Conservation (phyloP, 257 asterid genomes). For the Rhazya stricta region DNA sequence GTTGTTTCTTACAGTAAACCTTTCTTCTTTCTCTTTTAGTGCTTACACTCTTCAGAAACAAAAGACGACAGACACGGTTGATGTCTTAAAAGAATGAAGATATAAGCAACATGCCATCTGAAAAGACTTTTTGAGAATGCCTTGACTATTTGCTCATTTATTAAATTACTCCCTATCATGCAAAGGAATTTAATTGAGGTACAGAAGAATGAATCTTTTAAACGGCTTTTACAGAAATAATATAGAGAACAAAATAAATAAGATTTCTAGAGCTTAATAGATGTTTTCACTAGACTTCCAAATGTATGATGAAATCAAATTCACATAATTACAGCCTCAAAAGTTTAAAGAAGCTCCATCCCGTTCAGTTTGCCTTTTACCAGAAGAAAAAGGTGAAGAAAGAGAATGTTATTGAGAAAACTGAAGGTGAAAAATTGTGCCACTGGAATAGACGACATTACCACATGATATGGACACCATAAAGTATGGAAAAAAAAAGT, state of each 20-base stretch:
- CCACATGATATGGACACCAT: background rate
- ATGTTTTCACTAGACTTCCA: background rate
- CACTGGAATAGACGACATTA: background rate
- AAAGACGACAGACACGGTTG: background rate
- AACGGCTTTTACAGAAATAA: background rate
- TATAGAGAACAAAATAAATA: background rate
- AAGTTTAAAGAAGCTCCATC: background rate
- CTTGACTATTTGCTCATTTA: background rate
- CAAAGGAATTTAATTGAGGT: background rate
- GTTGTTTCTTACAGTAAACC: background rate
- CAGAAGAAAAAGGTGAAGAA: background rate
- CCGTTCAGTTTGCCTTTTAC: background rate
- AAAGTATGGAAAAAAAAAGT: background rate
- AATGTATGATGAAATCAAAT: background rate
- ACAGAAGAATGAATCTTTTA: too few species aligned
- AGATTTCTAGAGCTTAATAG: background rate
- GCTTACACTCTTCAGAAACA: background rate
- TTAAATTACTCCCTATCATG: background rate
- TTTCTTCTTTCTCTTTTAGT: background rate
- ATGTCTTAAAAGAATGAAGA: too few species aligned
- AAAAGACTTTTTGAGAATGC: background rate
- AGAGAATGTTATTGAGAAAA: background rate
- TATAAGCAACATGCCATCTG: background rate
- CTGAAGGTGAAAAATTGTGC: background rate
- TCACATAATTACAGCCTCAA: background rate